phyloP scores from a whole-genome alignment of 2,329 filamentous ascomycete genomes.

The Hansfordia pulvinata region DNA sequence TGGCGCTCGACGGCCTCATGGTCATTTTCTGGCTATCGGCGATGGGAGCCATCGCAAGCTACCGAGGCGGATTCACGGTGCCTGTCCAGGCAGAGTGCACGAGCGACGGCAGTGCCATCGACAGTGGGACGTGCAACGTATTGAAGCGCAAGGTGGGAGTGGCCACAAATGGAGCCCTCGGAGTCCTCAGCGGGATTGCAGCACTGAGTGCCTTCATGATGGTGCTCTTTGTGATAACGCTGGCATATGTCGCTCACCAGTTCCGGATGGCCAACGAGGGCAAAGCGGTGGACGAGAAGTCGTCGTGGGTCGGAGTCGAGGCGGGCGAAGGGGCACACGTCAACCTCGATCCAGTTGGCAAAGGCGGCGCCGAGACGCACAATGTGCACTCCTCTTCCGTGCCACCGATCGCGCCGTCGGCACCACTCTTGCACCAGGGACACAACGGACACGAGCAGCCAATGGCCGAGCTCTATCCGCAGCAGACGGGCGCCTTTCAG shows the following conservation, averaged over 20 bases:
- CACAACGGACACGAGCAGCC: too few species aligned
- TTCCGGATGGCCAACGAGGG: slow-evolving; percentile 14
- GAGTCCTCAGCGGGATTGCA: slow-evolving; percentile 23
- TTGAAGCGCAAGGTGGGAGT: slow-evolving; percentile 12
- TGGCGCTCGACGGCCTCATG: slow-evolving; percentile 28
- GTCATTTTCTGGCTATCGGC: slow-evolving; percentile 32
- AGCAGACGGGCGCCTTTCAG: too few species aligned
- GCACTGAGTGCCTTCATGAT: slow-evolving; percentile 26
- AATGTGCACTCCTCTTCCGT: too few species aligned
- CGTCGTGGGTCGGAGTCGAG: too few species aligned
- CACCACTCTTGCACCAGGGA: too few species aligned
- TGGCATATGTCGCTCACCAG: slow-evolving; percentile 17
- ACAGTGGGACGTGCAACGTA: slow-evolving; percentile 22
- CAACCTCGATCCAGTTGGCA: too few species aligned
- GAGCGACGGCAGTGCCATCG: slow-evolving; percentile 23
- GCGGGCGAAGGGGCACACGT: too few species aligned
- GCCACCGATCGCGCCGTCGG: too few species aligned
- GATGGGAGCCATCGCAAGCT: slow-evolving; percentile 24
- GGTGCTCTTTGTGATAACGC: slow-evolving; percentile 16
- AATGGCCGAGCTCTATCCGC: too few species aligned
- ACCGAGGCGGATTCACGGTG: slow-evolving; percentile 21
- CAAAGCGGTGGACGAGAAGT: too few species aligned
- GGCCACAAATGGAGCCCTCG: slow-evolving; percentile 20
- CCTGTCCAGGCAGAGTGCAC: slow-evolving; percentile 16
- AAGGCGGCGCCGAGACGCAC: too few species aligned